phyloP scores from a whole-genome alignment of 495 filamentous ascomycete genomes.

The Elaphomyces granulatus region DNA sequence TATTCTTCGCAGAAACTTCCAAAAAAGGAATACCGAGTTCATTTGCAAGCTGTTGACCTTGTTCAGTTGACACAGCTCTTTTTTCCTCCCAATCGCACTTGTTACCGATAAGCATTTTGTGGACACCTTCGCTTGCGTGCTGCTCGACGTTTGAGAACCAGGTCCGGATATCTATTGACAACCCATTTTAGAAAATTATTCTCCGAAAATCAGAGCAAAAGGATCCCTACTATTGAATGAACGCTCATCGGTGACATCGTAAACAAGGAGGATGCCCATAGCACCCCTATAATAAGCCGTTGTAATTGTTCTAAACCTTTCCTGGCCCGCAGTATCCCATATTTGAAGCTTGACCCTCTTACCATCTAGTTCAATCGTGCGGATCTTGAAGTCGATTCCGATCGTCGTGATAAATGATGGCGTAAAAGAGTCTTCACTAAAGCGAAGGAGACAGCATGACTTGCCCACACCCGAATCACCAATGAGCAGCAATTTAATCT shows the following conservation, averaged over 20 bases:
- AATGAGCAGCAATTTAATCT: slow-evolving; percentile 99
- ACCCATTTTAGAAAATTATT: neutral
- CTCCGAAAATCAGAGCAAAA: too few relatives aligned
- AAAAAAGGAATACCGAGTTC: slow-evolving; percentile 97
- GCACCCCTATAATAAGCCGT: slow-evolving; percentile 97
- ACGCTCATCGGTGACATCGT: slow-evolving; percentile 95
- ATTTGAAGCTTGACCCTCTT: slow-evolving; percentile 98
- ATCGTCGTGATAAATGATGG: slow-evolving; percentile 99
- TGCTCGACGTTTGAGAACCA: slow-evolving; percentile 99
- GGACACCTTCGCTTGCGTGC: slow-evolving; percentile 96
- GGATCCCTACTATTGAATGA: slow-evolving; percentile 96
- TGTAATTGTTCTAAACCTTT: slow-evolving; percentile 96
- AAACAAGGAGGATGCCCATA: slow-evolving; percentile 96
- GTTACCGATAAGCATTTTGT: slow-evolving; percentile 99
- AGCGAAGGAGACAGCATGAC: slow-evolving; percentile 94
- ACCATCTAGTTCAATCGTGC: slow-evolving; percentile 94
- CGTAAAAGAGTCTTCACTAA: slow-evolving; percentile 97
- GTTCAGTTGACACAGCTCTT: slow-evolving; percentile 80
- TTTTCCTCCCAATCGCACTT: slow-evolving; percentile 99
- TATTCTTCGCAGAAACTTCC: slow-evolving; percentile 95
- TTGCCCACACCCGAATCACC: slow-evolving; percentile 97
- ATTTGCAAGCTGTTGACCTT: slow-evolving; percentile 83
- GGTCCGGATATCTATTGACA: slow-evolving; percentile 73
- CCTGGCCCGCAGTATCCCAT: slow-evolving; percentile 97
- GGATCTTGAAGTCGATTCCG: slow-evolving; percentile 99